These are phyloP conservation scores for Penicillium bovifimosum DNA, from an alignment of 495 filamentous ascomycete genomes.

Conservation along the genomic window DNA sequence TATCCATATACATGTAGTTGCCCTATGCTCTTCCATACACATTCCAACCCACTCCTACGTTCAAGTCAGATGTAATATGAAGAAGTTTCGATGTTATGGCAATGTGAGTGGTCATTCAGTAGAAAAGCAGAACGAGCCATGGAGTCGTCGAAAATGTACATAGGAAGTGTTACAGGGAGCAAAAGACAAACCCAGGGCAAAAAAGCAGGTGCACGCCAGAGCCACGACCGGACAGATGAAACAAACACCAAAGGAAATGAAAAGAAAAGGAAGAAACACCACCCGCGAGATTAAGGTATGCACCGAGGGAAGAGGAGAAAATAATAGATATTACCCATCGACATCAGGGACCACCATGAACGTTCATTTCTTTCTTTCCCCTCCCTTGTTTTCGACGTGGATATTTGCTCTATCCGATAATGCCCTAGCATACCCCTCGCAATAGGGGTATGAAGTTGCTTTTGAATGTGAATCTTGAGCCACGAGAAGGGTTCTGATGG, in stretches of 20 bases:
- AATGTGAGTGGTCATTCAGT: conserved; percentile 22
- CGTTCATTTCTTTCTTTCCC: conserved; percentile 5
- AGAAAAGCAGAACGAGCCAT: conserved; percentile 12
- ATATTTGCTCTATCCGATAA: conserved; percentile 8
- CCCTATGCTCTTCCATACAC: too few species aligned
- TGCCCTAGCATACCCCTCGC: conserved; percentile 6
- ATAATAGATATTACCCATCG: conserved; percentile 9
- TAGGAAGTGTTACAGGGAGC: conserved; percentile 20
- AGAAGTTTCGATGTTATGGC: not conserved
- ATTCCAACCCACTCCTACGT: too few species aligned
- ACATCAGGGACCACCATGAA: conserved; percentile 1
- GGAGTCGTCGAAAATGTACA: conserved; percentile 25
- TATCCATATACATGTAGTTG: too few species aligned
- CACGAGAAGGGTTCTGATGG: not conserved
- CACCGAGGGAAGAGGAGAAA: conserved; percentile 12
- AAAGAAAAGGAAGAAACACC: conserved; percentile 7
- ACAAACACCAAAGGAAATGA: conserved; percentile 12
- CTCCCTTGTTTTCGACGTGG: conserved; percentile 5
- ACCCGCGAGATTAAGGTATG: conserved; percentile 19
- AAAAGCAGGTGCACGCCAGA: conserved; percentile 9
- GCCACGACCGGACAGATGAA: conserved; percentile 4
- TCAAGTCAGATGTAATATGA: not conserved
- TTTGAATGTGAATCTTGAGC: not conserved
- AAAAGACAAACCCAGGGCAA: conserved; percentile 6
- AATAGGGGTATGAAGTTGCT: conserved; percentile 3